Conservation (phyloP, 106 monocot genomes). For the Dendrobium chrysotoxum region DNA sequence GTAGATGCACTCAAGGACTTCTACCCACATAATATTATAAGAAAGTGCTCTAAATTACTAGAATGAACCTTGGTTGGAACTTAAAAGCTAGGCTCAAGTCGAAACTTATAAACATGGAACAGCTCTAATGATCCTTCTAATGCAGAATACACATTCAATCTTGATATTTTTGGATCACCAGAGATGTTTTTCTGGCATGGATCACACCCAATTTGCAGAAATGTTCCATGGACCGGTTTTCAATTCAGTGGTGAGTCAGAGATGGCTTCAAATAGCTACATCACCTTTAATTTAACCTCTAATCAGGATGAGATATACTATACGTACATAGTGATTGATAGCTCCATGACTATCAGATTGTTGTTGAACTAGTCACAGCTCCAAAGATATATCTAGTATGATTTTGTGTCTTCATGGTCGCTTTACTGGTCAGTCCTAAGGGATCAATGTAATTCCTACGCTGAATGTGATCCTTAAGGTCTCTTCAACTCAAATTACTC, state of each 20-base stretch:
- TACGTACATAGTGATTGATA: background rate
- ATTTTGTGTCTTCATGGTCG: conserved; percentile 16
- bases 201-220: background rate
- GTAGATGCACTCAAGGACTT: no score
- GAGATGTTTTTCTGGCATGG: background rate
- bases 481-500: conserved; percentile 20
- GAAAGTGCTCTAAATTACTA: background rate
- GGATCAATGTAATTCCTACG: conserved; percentile 24
- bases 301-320: background rate
- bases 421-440: conserved; percentile 20
- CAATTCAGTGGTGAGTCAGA: background rate
- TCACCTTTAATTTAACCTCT: background rate
- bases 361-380: conserved; percentile 10
- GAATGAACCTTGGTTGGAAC: no score
- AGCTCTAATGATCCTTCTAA: no score
- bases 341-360: conserved; percentile 10
- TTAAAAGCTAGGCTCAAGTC: no score
- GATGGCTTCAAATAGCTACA: background rate
- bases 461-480: conserved; percentile 35
- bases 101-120: no score
- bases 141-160: background rate
- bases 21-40: no score
- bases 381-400: conserved; percentile 21
- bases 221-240: conserved; percentile 9
- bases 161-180: background rate